A percentile compares a stretch with the other conserved stretches of the same genome.
phyloP scores from a whole-genome alignment of 208 protist species.

The Phytomonas sp. region DNA sequence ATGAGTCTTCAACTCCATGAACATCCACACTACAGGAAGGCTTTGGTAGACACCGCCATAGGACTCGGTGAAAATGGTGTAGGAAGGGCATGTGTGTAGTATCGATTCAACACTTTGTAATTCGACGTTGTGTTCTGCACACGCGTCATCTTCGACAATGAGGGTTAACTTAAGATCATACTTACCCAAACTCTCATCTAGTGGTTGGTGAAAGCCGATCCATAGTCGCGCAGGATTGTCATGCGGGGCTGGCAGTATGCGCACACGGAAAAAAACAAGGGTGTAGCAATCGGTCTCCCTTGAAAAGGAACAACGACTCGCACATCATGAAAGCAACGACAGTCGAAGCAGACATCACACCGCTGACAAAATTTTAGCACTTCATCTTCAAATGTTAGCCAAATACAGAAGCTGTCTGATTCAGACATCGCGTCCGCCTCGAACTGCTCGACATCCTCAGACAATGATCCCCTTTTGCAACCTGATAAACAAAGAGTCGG shows the following conservation, averaged over 20 bases:
- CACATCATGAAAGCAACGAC: constrained; percentile 49
- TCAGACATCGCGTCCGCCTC: background rate
- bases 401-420: constrained; percentile 24
- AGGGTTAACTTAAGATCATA: constrained; percentile 39
- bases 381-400: constrained; percentile 27
- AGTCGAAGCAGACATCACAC: constrained; percentile 62
- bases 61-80: constrained; percentile 37
- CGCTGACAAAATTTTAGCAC: constrained; percentile 27
- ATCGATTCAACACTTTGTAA: background rate
- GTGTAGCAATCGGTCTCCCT: constrained; percentile 17
- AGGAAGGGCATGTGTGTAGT: constrained; percentile 16
- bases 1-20: constrained; percentile 27
- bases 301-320: constrained; percentile 30
- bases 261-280: constrained; percentile 25
- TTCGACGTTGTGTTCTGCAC: background rate
- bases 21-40: constrained; percentile 60
- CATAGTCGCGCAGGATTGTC: constrained; percentile 32
- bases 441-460: background rate
- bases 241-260: background rate
- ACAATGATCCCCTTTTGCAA: background rate
- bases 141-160: constrained; percentile 22
- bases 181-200: background rate
- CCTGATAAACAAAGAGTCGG: background rate
- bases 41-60: constrained; percentile 36
- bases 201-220: constrained; percentile 58